Conservation (phyloP, 2,329 filamentous ascomycete genomes). For the Helotiales sp. region DNA sequence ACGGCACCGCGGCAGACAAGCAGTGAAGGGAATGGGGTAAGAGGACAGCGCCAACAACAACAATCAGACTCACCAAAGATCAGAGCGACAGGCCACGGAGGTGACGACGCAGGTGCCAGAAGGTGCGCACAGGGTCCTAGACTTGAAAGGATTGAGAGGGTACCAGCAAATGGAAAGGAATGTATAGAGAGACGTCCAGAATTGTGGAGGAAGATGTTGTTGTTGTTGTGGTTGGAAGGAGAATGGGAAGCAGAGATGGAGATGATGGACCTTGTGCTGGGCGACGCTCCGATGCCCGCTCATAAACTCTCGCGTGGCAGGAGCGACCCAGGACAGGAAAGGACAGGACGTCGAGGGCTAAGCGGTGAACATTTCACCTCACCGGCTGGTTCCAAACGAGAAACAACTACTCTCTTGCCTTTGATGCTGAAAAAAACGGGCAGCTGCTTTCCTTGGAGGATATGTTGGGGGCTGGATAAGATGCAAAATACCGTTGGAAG, state of each 20-base stretch:
- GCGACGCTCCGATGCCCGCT: background rate
- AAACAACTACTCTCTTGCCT: background rate
- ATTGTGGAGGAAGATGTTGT: slow-evolving; percentile 12
- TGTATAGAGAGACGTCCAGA: slow-evolving; percentile 12
- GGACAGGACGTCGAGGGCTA: too few species aligned
- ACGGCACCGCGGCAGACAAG: background rate
- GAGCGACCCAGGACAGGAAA: background rate
- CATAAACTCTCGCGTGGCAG: background rate
- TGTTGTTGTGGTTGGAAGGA: background rate
- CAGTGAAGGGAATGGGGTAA: background rate
- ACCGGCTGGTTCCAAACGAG: background rate
- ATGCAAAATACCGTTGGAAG: background rate
- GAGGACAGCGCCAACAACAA: background rate
- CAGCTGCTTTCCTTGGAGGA: background rate
- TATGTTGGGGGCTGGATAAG: too few species aligned
- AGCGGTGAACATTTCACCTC: too few species aligned
- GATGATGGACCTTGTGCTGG: background rate
- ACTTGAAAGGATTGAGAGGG: background rate
- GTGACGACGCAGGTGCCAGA: background rate
- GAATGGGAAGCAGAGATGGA: background rate
- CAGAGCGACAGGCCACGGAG: background rate
- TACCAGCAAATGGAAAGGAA: slow-evolving; percentile 11
- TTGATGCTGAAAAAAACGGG: background rate
- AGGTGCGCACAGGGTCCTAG: background rate
- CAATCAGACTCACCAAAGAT: background rate